These are phyloP conservation scores for Colletotrichum sublineola DNA, from an alignment of 2,329 filamentous ascomycete genomes.

Conservation along the genomic window DNA sequence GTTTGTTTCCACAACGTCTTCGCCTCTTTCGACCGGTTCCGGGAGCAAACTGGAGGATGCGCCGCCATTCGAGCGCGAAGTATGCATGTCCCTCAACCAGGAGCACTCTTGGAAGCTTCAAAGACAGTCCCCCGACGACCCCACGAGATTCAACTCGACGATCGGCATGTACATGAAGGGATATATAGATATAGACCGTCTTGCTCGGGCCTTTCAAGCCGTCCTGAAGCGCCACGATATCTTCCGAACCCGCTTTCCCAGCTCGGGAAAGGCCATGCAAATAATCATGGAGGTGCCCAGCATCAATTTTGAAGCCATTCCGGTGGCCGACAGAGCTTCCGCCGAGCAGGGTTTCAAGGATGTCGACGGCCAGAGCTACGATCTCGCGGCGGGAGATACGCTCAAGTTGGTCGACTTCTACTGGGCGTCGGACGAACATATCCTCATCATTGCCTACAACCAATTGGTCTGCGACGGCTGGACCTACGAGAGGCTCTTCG, in stretches of 20 bases:
- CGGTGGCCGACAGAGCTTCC: background rate
- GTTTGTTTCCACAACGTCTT: background rate
- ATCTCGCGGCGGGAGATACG: slow-evolving; percentile 6
- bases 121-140: slow-evolving; percentile 49
- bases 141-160: slow-evolving; percentile 58
- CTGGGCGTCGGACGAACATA: slow-evolving; percentile 8
- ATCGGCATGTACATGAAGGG: slow-evolving; percentile 45
- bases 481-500: slow-evolving; percentile 16
- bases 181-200: slow-evolving; percentile 51
- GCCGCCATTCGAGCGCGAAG: background rate
- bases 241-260: slow-evolving; percentile 50
- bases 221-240: slow-evolving; percentile 50
- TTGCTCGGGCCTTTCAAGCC: slow-evolving; percentile 51
- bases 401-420: slow-evolving; percentile 8
- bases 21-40: too few relatives aligned
- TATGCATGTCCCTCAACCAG: background rate
- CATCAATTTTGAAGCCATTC: background rate
- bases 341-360: background rate
- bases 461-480: slow-evolving; percentile 19
- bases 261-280: background rate
- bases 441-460: slow-evolving; percentile 22
- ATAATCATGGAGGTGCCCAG: background rate
- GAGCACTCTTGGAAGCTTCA: slow-evolving; percentile 47
- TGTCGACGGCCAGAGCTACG: background rate
- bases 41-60: too few relatives aligned